Percentiles rank a stretch among this genome's conserved stretches.
phyloP scores from a whole-genome alignment of 2,329 filamentous ascomycete species.

The Ophiostoma australiae region DNA sequence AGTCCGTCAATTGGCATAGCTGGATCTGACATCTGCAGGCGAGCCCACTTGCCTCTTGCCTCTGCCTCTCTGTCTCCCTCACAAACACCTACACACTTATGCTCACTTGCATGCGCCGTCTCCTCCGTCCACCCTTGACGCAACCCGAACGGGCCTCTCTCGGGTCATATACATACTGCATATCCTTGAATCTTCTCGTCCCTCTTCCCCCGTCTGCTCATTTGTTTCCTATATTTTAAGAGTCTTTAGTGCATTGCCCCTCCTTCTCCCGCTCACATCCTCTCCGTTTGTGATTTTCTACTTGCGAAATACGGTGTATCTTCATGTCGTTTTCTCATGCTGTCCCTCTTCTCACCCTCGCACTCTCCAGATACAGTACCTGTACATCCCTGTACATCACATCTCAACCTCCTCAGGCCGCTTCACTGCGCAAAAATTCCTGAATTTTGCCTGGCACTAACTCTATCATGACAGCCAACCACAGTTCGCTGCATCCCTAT shows the following conservation, averaged over 20 bases:
- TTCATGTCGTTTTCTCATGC: not conserved
- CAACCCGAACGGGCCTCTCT: constrained; percentile 17
- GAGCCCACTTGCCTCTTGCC: not conserved
- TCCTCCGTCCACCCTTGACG: constrained; percentile 17
- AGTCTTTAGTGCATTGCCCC: constrained; percentile 21
- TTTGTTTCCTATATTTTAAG: not conserved
- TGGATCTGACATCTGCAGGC: constrained; percentile 25
- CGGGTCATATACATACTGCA: not conserved
- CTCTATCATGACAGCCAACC: constrained; percentile 46
- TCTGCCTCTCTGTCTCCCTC: constrained; percentile 15
- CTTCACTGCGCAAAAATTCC: constrained; percentile 28
- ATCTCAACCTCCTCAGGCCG: constrained; percentile 13
- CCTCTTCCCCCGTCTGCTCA: constrained; percentile 16
- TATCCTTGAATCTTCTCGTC: constrained; percentile 14
- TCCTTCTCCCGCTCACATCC: constrained; percentile 19
- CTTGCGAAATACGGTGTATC: constrained; percentile 16
- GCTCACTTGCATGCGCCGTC: constrained; percentile 7
- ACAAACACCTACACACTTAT: too few species aligned
- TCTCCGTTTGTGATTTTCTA: constrained; percentile 8
- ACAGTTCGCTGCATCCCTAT: constrained; percentile 40
- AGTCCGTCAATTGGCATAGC: constrained; percentile 12
- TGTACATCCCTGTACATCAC: not conserved
- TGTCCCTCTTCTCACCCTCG: not conserved
- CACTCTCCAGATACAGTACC: not conserved
- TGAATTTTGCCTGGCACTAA: constrained; percentile 32